A percentile compares a stretch with the other conserved stretches of the same genome.
Evolutionary conservation across 495 filamentous ascomycete genomes (phyloP).

Genomic region (Podospora pseudoanserina): DNA sequence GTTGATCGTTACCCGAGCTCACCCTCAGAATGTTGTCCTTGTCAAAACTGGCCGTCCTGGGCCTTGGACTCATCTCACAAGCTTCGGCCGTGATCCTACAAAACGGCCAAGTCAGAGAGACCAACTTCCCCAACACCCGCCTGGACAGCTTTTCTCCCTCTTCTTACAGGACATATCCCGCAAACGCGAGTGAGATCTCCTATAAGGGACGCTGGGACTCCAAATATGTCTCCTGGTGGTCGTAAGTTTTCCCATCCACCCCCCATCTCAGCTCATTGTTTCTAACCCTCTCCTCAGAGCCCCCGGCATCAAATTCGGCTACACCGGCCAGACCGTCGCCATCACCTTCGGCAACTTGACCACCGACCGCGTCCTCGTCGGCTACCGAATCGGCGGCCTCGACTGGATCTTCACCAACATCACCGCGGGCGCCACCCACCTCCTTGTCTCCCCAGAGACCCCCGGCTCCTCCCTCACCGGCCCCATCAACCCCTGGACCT

Average conservation of each 20-base stretch:
- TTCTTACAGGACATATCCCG: constrained; percentile 48
- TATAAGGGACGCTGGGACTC: constrained; percentile 71
- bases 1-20: not conserved
- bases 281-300: constrained; percentile 34
- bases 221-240: constrained; percentile 63
- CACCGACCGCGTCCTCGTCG: constrained; percentile 53
- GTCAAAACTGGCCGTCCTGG: constrained; percentile 26
- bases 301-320: constrained; percentile 61
- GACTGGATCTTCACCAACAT: constrained; percentile 70
- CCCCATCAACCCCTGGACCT: constrained; percentile 42
- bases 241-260: constrained; percentile 37
- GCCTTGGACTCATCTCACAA: constrained; percentile 23
- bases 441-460: constrained; percentile 50
- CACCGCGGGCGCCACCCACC: constrained; percentile 56
- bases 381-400: constrained; percentile 58
- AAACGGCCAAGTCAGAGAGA: constrained; percentile 56
- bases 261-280: not conserved
- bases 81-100: constrained; percentile 53
- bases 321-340: constrained; percentile 60
- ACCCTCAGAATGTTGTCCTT: constrained; percentile 19
- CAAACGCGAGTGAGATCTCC: constrained; percentile 57
- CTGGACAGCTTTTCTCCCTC: constrained; percentile 35
- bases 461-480: constrained; percentile 38
- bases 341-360: constrained; percentile 61
- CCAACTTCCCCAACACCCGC: constrained; percentile 47